Evolutionary conservation across 306 rosid genomes (phyloP).

Genomic region (Medicago truncatula): DNA sequence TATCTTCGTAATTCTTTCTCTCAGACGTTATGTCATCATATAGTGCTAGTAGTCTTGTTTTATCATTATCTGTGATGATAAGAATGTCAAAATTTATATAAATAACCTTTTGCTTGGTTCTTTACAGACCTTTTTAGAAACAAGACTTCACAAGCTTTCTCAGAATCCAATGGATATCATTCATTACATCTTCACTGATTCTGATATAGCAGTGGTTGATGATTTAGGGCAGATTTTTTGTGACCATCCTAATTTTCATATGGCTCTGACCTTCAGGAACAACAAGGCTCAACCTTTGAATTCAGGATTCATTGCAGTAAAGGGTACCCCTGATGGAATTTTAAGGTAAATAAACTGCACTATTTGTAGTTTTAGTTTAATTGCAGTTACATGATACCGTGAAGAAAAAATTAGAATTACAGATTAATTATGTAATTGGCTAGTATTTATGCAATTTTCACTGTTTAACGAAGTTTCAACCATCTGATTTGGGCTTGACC

Average conservation of each 20-base stretch:
- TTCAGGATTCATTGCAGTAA: slow-evolving; percentile 94
- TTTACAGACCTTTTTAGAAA: slow-evolving; percentile 77
- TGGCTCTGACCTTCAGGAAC: slow-evolving; percentile 91
- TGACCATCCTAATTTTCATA: slow-evolving; percentile 68
- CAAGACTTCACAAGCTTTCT: slow-evolving; percentile 60
- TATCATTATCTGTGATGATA: slow-evolving; percentile 1
- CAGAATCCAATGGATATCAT: slow-evolving; percentile 45
- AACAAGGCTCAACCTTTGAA: slow-evolving; percentile 91
- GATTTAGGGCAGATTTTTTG: slow-evolving; percentile 72
- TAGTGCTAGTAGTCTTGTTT: slow-evolving; percentile 17
- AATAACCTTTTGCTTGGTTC: slow-evolving; percentile 21
- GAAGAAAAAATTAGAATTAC: background rate
- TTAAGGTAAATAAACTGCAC: slow-evolving; percentile 58
- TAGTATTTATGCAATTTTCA: slow-evolving; percentile 32
- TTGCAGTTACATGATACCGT: slow-evolving; percentile 25
- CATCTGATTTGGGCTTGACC: slow-evolving; percentile 2
- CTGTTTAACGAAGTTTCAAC: slow-evolving; percentile 20
- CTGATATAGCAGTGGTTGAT: slow-evolving; percentile 85
- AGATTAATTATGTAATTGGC: background rate
- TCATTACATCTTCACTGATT: slow-evolving; percentile 91
- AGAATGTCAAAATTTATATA: slow-evolving; percentile 14
- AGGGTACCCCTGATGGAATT: slow-evolving; percentile 83
- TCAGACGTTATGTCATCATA: slow-evolving; percentile 10
- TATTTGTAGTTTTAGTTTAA: slow-evolving; percentile 11
- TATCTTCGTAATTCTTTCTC: slow-evolving; percentile 15